Evolutionary conservation across 495 filamentous ascomycete species (phyloP).

Genomic region (Aspergillus cavernicola): DNA sequence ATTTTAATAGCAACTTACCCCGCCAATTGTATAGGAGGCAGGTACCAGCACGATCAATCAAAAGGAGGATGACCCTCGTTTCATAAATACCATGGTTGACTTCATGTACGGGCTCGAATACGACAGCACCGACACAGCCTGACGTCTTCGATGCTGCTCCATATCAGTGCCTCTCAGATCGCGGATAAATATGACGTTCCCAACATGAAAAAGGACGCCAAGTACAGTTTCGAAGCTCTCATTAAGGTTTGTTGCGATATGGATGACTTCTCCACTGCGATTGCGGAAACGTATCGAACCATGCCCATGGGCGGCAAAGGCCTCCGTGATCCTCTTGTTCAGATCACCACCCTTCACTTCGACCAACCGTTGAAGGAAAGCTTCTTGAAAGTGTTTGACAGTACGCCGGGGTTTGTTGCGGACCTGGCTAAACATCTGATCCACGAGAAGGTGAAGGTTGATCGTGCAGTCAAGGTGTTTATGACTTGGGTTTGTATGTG

Average conservation of each 20-base stretch:
- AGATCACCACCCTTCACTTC: slow-evolving; percentile 10
- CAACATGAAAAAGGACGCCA: slow-evolving; percentile 29
- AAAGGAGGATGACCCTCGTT: slow-evolving; percentile 26
- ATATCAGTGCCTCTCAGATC: slow-evolving; percentile 39
- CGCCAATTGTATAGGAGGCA: slow-evolving; percentile 14
- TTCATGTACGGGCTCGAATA: slow-evolving; percentile 32
- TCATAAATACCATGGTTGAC: slow-evolving; percentile 31
- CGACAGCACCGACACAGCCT: slow-evolving; percentile 18
- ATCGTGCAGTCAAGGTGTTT: neutral
- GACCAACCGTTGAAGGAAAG: slow-evolving; percentile 6
- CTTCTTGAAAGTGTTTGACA: slow-evolving; percentile 13
- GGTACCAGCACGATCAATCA: slow-evolving; percentile 15
- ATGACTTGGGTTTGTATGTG: neutral
- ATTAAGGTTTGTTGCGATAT: slow-evolving; percentile 20
- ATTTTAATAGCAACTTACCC: neutral
- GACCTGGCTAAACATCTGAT: slow-evolving; percentile 9
- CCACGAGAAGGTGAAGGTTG: neutral
- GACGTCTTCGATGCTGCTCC: slow-evolving; percentile 22
- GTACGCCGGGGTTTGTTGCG: slow-evolving; percentile 13
- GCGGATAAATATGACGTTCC: slow-evolving; percentile 41
- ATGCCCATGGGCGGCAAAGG: slow-evolving; percentile 25
- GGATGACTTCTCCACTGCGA: slow-evolving; percentile 25
- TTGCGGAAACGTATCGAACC: slow-evolving; percentile 28
- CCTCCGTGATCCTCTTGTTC: slow-evolving; percentile 32
- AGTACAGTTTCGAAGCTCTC: slow-evolving; percentile 29